Base-by-base conservation (phyloP, 495 filamentous ascomycete species). In the Lepraria neglecta region DNA sequence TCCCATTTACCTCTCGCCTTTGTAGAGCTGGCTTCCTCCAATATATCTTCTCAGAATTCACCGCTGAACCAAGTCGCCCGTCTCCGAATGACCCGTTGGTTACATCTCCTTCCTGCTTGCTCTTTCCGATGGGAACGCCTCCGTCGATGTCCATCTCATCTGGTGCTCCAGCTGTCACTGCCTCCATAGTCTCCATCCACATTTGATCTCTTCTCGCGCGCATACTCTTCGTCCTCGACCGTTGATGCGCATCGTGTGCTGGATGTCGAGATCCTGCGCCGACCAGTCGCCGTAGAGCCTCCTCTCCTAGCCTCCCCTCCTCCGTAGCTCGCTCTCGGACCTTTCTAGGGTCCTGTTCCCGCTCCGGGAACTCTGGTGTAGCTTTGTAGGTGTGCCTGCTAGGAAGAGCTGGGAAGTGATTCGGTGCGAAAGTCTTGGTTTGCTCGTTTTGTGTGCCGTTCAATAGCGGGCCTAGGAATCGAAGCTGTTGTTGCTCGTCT, bases 321-420 rank as follows among this genome's bases (percentile, higher is more conserved):
- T 87, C 81, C 4, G 87, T 87, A 4, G 87, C 87, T 30, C 76
- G 80, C 69, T 91, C 88, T 15, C 88, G 77, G 56, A 91, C 86
- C 69, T 82, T 83, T 48, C 86, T 76, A 2, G 87, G 84, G 69
- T 91, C 87, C 27, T 74, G 80, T 53, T 88, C 85, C 50, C 87
- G 79, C 48, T 81, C 76, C 0, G 84, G 80, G 63, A 82, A 87
- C 11, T 88, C 82, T 3, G 85, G 77, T 1, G 87, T 90, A 38
- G 78, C 73, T 64, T 82, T 80, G 71, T 86, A 92, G 15, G 88
- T 88, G 70, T 92, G 88, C 68, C 80, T 82, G 64, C 84, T 83
- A 9, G 88, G 88, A 44, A 90, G 84, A 24, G 79, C 69, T 11
- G 88, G 88, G 61, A 92, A 86, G 56, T 87, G 80, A 54, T 72